phyloP scores from a whole-genome alignment of 345 rosid genomes.

The Arabis alpina region DNA sequence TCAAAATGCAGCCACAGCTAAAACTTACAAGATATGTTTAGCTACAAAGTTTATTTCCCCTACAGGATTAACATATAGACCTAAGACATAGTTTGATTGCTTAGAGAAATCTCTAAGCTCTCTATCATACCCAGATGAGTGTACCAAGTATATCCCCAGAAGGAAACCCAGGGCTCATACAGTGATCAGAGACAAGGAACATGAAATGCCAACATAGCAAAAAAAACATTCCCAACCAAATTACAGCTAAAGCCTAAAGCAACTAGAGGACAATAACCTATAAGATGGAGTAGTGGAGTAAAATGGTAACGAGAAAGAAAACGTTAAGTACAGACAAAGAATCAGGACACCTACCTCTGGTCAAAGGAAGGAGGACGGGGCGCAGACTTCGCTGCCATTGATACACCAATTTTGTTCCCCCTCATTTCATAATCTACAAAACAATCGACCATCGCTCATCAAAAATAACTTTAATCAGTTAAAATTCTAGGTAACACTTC shows the following conservation, averaged over 20 bases:
- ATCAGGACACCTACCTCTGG: conserved; percentile 57
- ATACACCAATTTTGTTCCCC: conserved; percentile 78
- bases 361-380: conserved; percentile 63
- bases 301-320: conserved; percentile 9
- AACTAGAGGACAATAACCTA: conserved; percentile 3
- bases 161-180: not conserved
- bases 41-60: not conserved
- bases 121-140: conserved; percentile 18
- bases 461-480: not conserved
- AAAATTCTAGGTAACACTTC: conserved; percentile 10
- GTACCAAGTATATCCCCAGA: not conserved
- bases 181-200: not conserved
- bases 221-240: not conserved
- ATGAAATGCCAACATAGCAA: not conserved
- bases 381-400: conserved; percentile 95
- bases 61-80: not conserved
- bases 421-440: conserved; percentile 79
- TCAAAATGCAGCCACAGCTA: conserved; percentile 13
- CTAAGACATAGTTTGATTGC: conserved; percentile 4
- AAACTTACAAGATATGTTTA: not conserved
- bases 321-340: conserved; percentile 10
- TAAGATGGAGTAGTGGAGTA: not conserved
- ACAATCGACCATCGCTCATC: conserved; percentile 14
- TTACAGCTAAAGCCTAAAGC: not conserved
- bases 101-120: not conserved